phyloP scores from a whole-genome alignment of 192 early-diverging fungal genomes.

The Globomyces pollinis-pini region DNA sequence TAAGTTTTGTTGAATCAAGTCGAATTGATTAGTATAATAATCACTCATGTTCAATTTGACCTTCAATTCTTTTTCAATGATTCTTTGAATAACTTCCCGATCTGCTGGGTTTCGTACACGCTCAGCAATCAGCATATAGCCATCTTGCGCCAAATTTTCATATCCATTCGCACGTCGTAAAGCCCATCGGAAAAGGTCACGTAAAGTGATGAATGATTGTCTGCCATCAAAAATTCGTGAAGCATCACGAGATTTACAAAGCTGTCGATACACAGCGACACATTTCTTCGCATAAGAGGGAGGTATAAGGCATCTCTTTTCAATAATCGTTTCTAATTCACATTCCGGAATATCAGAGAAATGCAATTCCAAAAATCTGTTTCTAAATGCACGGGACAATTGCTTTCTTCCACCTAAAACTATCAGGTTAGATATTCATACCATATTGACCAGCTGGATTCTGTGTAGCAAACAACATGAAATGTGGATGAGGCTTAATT shows the following conservation, averaged over 20 bases:
- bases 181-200: conserved; percentile 98
- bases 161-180: conserved; percentile 64
- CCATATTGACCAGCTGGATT: conserved; percentile 97
- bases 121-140: conserved; percentile 90
- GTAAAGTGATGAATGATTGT: conserved; percentile 89
- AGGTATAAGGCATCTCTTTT: conserved; percentile 72
- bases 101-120: conserved; percentile 77
- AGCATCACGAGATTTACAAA: conserved; percentile 51
- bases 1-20: not conserved
- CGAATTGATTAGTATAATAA: conserved; percentile 63
- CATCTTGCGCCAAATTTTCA: conserved; percentile 84
- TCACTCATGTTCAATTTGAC: conserved; percentile 51
- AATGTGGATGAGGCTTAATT: conserved; percentile 87
- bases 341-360: conserved; percentile 92
- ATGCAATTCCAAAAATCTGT: conserved; percentile 93
- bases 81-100: conserved; percentile 65
- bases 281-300: conserved; percentile 79
- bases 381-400: conserved; percentile 92
- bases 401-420: conserved; percentile 95
- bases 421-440: too few relatives aligned
- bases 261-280: conserved; percentile 75
- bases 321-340: conserved; percentile 87
- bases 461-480: conserved; percentile 98
- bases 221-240: conserved; percentile 91
- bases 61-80: conserved; percentile 76